Percentiles rank a stretch among this genome's conserved stretches.
Evolutionary conservation across 2,329 filamentous ascomycete genomes (phyloP).

Genomic region (Xylariales sp.): DNA sequence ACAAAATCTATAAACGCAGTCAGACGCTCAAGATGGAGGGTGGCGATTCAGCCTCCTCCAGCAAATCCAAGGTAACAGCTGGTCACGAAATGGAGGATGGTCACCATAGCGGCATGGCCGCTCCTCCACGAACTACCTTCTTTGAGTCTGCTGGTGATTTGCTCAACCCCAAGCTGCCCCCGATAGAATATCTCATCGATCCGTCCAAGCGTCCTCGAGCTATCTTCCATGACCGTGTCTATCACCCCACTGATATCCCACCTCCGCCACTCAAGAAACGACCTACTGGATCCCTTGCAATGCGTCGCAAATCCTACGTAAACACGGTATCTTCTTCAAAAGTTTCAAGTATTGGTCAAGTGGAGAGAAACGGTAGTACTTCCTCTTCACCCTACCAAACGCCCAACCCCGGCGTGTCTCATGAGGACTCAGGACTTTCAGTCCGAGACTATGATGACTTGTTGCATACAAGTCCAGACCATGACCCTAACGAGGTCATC

Average conservation of each 20-base stretch:
- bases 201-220: conserved; percentile 76
- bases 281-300: conserved; percentile 28
- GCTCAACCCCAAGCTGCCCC: conserved; percentile 82
- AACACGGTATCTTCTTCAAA: conserved; percentile 19
- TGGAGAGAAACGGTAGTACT: conserved; percentile 22
- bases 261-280: conserved; percentile 64
- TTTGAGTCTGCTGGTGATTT: conserved; percentile 94
- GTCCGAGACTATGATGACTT: conserved; percentile 50
- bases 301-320: conserved; percentile 27
- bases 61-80: conserved; percentile 40
- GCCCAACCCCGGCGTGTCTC: conserved; percentile 23
- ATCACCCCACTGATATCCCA: conserved; percentile 90
- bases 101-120: conserved; percentile 43
- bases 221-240: conserved; percentile 95
- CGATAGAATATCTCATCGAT: conserved; percentile 76
- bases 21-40: conserved; percentile 61
- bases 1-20: conserved; percentile 69
- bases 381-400: conserved; percentile 27
- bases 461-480: conserved; percentile 40
- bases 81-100: conserved; percentile 45
- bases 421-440: conserved; percentile 40
- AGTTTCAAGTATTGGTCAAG: conserved; percentile 8
- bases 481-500: conserved; percentile 40
- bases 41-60: conserved; percentile 28
- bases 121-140: conserved; percentile 85